These are phyloP conservation scores for Rhodotorula sp. DNA, from an alignment of 1,284 basidiomycete genomes.

Conservation along the genomic window DNA sequence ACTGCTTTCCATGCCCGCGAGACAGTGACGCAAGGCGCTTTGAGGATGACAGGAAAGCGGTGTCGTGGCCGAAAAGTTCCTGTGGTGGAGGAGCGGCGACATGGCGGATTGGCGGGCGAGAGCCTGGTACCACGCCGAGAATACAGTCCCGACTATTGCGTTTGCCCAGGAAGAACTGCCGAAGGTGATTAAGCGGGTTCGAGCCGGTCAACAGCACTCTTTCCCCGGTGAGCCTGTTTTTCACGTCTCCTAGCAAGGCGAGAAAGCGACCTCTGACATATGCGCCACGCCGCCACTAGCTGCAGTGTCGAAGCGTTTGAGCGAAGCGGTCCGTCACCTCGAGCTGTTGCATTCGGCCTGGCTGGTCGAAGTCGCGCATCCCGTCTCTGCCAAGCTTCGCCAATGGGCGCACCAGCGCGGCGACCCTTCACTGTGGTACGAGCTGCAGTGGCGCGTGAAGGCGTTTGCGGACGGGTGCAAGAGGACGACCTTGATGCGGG, in stretches of 20 bases:
- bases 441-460: conserved; percentile 1
- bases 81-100: neutral
- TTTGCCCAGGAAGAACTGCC: too few species aligned
- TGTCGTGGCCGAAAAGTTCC: too few species aligned
- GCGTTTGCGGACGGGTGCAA: neutral
- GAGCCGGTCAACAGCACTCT: too few species aligned
- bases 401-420: neutral
- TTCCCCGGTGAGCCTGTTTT: too few species aligned
- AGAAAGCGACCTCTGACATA: too few species aligned
- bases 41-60: too few species aligned
- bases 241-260: too few species aligned
- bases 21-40: too few species aligned
- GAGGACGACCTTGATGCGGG: neutral
- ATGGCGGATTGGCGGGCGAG: neutral
- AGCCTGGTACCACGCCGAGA: neutral
- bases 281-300: too few species aligned
- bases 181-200: too few species aligned
- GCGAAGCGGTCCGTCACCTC: neutral
- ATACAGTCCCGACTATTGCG: neutral
- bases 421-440: neutral
- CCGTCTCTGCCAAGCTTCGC: neutral
- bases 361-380: neutral
- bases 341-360: neutral
- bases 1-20: too few species aligned
- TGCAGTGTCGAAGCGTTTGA: too few species aligned